phyloP scores from a whole-genome alignment of 2,329 filamentous ascomycete species.

The Botrytis elliptica region DNA sequence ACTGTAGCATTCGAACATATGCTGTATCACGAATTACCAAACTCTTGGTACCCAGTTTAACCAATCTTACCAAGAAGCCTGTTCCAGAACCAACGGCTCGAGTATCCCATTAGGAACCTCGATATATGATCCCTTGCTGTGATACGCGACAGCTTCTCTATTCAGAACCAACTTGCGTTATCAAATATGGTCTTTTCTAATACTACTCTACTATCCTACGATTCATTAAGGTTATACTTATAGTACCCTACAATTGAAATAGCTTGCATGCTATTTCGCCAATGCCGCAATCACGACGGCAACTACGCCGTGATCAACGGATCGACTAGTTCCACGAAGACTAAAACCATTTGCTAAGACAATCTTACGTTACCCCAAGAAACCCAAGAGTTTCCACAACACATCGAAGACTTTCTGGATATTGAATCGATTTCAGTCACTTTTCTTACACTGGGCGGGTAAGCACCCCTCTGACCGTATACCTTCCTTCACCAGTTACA shows the following conservation, averaged over 20 bases:
- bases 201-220: not conserved
- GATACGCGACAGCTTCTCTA: conserved; percentile 4
- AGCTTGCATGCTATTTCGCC: not conserved
- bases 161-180: not conserved
- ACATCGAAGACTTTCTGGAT: not conserved
- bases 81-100: not conserved
- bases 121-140: not conserved
- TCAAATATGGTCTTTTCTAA: not conserved
- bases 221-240: not conserved
- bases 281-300: not conserved
- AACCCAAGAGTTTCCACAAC: not conserved
- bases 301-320: not conserved
- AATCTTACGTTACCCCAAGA: conserved; percentile 7
- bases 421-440: not conserved
- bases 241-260: not conserved
- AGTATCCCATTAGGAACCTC: not conserved
- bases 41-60: not conserved
- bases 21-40: conserved; percentile 1
- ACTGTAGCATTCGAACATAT: not conserved
- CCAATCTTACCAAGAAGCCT: conserved; percentile 1
- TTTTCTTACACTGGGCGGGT: not conserved
- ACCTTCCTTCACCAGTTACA: not conserved
- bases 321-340: not conserved
- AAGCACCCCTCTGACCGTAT: not conserved
- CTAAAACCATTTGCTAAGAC: not conserved